Evolutionary conservation across 2,329 filamentous ascomycete genomes (phyloP).

Genomic region (Curvularia lunata): DNA sequence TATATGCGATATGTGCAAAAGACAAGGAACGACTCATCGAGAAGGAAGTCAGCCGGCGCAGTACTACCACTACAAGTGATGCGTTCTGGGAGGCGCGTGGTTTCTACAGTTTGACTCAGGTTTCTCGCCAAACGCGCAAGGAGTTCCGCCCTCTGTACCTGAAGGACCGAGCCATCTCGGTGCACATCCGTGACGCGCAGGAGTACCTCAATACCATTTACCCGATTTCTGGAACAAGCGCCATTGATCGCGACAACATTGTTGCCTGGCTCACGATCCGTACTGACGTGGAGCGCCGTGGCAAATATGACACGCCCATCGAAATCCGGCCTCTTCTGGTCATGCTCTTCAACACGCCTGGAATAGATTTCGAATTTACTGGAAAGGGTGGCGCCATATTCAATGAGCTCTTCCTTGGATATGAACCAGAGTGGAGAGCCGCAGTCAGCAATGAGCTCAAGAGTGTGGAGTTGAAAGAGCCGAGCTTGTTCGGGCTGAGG

Average conservation of each 20-base stretch:
- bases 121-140: constrained; percentile 13
- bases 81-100: constrained; percentile 13
- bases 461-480: constrained; percentile 19
- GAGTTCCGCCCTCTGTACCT: constrained; percentile 17
- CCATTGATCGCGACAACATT: constrained; percentile 10
- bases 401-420: constrained; percentile 17
- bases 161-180: constrained; percentile 14
- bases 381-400: constrained; percentile 16
- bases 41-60: constrained; percentile 16
- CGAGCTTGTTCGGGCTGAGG: constrained; percentile 13
- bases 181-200: constrained; percentile 19
- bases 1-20: constrained; percentile 12
- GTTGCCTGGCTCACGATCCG: constrained; percentile 16
- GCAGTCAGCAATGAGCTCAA: constrained; percentile 15
- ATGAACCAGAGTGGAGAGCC: constrained; percentile 11
- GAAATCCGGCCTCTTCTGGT: constrained; percentile 15
- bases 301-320: constrained; percentile 18
- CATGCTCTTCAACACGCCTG: constrained; percentile 11
- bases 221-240: constrained; percentile 4
- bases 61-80: constrained; percentile 6
- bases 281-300: constrained; percentile 16
- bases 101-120: constrained; percentile 18
- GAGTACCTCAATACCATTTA: constrained; percentile 14
- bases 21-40: constrained; percentile 15
- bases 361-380: constrained; percentile 16